Conservation (phyloP, 2,329 filamentous ascomycete genomes). For the Penicillium crustosum region DNA sequence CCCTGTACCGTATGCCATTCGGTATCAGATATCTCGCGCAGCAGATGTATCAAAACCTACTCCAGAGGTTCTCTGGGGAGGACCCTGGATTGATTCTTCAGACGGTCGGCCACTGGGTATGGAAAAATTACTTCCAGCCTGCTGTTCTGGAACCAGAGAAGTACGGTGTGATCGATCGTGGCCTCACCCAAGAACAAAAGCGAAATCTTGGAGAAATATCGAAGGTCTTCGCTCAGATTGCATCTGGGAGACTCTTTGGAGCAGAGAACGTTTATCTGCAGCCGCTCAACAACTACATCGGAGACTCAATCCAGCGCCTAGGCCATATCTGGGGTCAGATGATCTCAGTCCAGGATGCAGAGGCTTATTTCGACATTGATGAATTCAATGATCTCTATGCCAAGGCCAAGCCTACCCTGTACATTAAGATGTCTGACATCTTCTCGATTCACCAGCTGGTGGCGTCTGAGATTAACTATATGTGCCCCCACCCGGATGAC, state of each 20-base stretch:
- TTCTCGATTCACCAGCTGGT: conserved; percentile 93
- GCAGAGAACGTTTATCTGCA: conserved; percentile 95
- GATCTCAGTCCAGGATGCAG: conserved; percentile 80
- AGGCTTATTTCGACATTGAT: conserved; percentile 94
- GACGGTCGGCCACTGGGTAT: conserved; percentile 85
- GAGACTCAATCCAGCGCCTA: conserved; percentile 78
- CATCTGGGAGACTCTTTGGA: conserved; percentile 84
- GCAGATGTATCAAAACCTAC: conserved; percentile 78
- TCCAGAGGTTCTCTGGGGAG: conserved; percentile 75
- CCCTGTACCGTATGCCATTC: conserved; percentile 85
- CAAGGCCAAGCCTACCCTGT: conserved; percentile 94
- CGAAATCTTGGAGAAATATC: conserved; percentile 86
- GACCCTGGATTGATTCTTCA: conserved; percentile 75
- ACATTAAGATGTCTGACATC: conserved; percentile 97
- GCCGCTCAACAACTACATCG: conserved; percentile 87
- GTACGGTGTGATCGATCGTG: conserved; percentile 86
- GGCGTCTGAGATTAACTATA: conserved; percentile 70
- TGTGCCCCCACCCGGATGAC: conserved; percentile 82
- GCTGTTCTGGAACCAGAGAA: conserved; percentile 87
- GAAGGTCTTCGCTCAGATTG: conserved; percentile 87
- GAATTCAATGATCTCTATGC: conserved; percentile 98
- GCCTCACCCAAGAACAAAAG: conserved; percentile 86
- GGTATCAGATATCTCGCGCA: conserved; percentile 84
- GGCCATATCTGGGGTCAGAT: conserved; percentile 72
- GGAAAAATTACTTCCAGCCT: conserved; percentile 90